These are phyloP conservation scores for Tephrocybe rancida DNA, from an alignment of 768 basidiomycete genomes.

Conservation along the genomic window DNA sequence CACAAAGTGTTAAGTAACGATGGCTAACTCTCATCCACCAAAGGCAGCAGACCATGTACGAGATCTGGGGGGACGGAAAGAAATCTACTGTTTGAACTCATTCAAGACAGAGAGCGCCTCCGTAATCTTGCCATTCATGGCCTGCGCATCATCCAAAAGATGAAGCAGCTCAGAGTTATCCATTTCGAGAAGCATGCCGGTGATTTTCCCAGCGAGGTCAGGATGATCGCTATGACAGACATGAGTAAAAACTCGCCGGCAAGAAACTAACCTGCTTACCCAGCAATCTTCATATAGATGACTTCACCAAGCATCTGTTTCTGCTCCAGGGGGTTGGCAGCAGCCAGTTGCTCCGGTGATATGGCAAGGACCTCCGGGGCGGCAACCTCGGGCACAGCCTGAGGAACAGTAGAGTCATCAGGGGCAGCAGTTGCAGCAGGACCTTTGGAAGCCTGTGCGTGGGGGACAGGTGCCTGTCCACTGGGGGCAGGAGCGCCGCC, in stretches of 20 bases:
- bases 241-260: constrained; percentile 10
- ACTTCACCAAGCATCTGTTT: constrained; percentile 99
- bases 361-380: constrained; percentile 42
- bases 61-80: constrained; percentile 39
- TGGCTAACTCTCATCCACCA: constrained; percentile 50
- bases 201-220: constrained; percentile 97
- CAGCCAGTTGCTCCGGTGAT: constrained; percentile 50
- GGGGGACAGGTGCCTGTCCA: constrained; percentile 39
- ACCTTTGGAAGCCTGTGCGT: constrained; percentile 38
- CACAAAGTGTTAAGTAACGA: constrained; percentile 48
- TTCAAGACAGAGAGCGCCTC: constrained; percentile 90
- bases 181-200: constrained; percentile 99
- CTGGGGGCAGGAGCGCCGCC: constrained; percentile 47
- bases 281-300: constrained; percentile 87
- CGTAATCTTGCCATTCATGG: constrained; percentile 87
- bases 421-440: constrained; percentile 46
- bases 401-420: constrained; percentile 33
- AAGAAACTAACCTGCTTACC: constrained; percentile 48
- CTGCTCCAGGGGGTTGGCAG: constrained; percentile 82
- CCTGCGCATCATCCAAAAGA: constrained; percentile 79
- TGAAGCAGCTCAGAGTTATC: constrained; percentile 92
- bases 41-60: constrained; percentile 17
- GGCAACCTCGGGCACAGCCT: constrained; percentile 43
- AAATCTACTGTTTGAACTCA: constrained; percentile 56
- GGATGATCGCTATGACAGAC: constrained; percentile 65